A percentile compares a stretch with the other conserved stretches of the same genome.
Evolutionary conservation across 1,139 yeast genomes (phyloP).

Genomic region (Protomyces lactucae-debilis): DNA sequence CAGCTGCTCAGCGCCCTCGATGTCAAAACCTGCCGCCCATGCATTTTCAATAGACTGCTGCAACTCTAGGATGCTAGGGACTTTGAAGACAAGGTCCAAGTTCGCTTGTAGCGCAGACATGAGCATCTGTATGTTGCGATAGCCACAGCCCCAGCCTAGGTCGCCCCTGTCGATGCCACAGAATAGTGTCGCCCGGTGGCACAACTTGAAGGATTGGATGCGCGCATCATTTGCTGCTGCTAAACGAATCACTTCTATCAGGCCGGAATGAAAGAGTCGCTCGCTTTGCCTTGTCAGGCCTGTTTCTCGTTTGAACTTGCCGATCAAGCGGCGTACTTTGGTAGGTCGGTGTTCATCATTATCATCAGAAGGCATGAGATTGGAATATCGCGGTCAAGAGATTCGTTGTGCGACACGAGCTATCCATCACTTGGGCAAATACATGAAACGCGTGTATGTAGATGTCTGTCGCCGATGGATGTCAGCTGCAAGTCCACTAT

Average conservation of each 20-base stretch:
- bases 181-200: background rate
- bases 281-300: background rate
- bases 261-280: background rate
- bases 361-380: background rate
- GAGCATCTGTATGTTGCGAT: conserved; percentile 27
- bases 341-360: background rate
- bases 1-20: conserved; percentile 21
- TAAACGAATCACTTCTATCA: background rate
- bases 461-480: too few species aligned
- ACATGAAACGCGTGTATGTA: too few species aligned
- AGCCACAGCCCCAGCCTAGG: conserved; percentile 30
- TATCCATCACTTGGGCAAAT: too few species aligned
- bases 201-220: background rate
- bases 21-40: conserved; percentile 15
- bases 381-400: too few species aligned
- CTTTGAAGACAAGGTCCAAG: background rate
- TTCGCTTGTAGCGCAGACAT: conserved; percentile 11
- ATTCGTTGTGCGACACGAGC: too few species aligned
- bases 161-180: conserved; percentile 12
- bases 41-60: conserved; percentile 15
- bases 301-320: background rate
- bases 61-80: conserved; percentile 3
- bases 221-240: background rate
- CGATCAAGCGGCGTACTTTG: background rate
- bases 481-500: too few species aligned